Percentiles rank a stretch among this genome's conserved stretches.
Conservation (phyloP, 1,284 basidiomycete species). For the Violaceomyces palustris region DNA sequence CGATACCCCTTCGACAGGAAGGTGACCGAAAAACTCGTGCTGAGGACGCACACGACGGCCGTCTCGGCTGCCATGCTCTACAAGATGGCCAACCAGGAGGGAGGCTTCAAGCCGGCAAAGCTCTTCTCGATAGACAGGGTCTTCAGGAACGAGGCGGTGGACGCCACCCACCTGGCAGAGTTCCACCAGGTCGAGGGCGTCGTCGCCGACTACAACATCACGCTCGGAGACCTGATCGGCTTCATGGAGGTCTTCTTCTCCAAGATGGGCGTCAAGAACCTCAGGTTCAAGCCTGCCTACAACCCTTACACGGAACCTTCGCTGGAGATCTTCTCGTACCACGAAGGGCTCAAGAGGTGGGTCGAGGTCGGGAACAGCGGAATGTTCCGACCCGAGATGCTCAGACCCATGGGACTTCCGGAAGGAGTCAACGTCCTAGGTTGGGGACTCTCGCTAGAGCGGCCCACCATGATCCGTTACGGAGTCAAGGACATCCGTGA, state of each 20-base stretch:
- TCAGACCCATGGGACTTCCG: slow-evolving; percentile 92
- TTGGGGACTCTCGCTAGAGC: slow-evolving; percentile 90
- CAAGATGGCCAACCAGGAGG: slow-evolving; percentile 62
- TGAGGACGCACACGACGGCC: slow-evolving; percentile 96
- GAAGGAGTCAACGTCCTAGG: slow-evolving; percentile 94
- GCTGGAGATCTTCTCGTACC: slow-evolving; percentile 99
- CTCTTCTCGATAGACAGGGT: slow-evolving; percentile 97
- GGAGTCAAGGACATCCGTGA: slow-evolving; percentile 92
- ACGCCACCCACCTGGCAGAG: slow-evolving; percentile 98
- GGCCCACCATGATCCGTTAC: slow-evolving; percentile 93
- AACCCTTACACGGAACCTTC: slow-evolving; percentile 74
- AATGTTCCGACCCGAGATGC: slow-evolving; percentile 99
- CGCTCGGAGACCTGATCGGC: slow-evolving; percentile 93
- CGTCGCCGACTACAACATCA: slow-evolving; percentile 87
- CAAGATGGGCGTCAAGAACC: slow-evolving; percentile 90
- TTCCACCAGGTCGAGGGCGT: slow-evolving; percentile 99
- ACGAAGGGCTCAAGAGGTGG: slow-evolving; percentile 89
- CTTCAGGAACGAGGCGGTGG: slow-evolving; percentile 97
- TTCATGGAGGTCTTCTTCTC: slow-evolving; percentile 69
- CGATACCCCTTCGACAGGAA: slow-evolving; percentile 91
- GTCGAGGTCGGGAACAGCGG: slow-evolving; percentile 84
- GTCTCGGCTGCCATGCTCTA: slow-evolving; percentile 92
- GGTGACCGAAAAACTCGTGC: slow-evolving; percentile 83
- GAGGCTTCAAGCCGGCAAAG: slow-evolving; percentile 90
- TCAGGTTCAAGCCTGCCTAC: slow-evolving; percentile 96